Evolutionary conservation across 257 asterid genomes (phyloP), one percentile per base, ranked within the genome.

Genomic region (Knoxia roxburghii): DNA sequence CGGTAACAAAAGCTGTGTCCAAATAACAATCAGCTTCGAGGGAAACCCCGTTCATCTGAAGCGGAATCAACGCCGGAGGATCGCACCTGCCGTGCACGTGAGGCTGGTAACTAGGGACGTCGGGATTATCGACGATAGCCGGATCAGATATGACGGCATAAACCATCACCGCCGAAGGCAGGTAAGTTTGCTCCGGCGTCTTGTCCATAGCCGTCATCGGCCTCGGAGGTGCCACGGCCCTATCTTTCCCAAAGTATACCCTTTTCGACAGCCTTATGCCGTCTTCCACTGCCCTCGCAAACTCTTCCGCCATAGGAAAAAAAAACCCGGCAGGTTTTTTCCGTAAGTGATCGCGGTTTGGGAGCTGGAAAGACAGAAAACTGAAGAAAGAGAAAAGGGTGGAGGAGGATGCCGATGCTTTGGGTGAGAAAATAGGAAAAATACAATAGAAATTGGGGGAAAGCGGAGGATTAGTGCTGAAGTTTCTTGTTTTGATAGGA

Each of bases 81-180:
- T 90, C 84, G 77, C 94, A 84, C 83, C 88, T 77, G 43, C 99
- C 99, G 81, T 88, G 93, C 81, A 94, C 97, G 79, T 94, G 87
- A 59, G 99, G 97, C 89, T 94, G 99, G 76, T 94, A 94, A 84
- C 97, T 90, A 21, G 97, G 97, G 58, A 87, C 82, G 76, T 94
- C 99, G 7, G 99, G 96, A 37, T 93, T 90, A 78, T 94, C 99
- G 13, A 90, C 99, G 45, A 87, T 71, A 27, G 89, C 79, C 7
- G 99, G 99, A 66, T 94, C 82, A 46, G 66, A 59, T 7, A 94
- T 77, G 59, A 90, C 89, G 40, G 99, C 99, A 78, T 94, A 94
- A 21, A 90, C 56, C 99, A 88, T 94, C 0, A 95, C 88, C 0
- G 99, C 79, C 3, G 82, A 43, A 0, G 99, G 99, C 27, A 87